Base-by-base conservation (phyloP, 139 green algal genomes). In the Chlamydomonas sphaeroides region DNA sequence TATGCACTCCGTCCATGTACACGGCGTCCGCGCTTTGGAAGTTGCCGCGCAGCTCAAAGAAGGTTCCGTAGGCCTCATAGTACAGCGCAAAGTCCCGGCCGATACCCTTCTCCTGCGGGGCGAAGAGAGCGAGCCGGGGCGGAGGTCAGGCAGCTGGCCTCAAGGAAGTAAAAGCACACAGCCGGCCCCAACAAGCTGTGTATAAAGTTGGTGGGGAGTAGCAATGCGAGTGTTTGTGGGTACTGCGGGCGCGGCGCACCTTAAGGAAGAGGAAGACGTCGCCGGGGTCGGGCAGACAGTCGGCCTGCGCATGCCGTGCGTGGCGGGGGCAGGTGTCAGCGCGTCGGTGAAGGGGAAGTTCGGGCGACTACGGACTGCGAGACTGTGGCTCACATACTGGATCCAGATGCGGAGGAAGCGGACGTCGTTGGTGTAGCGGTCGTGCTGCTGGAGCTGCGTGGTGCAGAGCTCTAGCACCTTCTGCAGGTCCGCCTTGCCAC, bases 401-500 rank as follows among this genome's bases (percentile, higher is more conserved):
- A 99, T 93, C 96, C 96, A 99, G 14, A 99, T 63, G 11, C 96
- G 88, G 32, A 99, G 92, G 78, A 96, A 97, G 45, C 96, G 94
- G 3, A 95, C 80, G 79, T 99, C 96, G 21, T 88, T 76, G 20
- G 86, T 89, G 88, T 99, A 99, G 1, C 86, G 75, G 14, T 84
- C 48, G 2, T 83, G 45, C 10, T 72, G 83, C 59, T 93, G 81
- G 65, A 98, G 90, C 79, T 92, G 87, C 5, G 86, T 83, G 0
- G 96, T 98, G 78, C 94, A 97, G 0, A 89, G 74, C 88, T 99
- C 95, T 39, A 98, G 84, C n/a, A 97, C 72, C 26, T 94, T 93
- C 67, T 96, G 80, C 71, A 98, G 82, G 74, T 97, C 92, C 5
- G 88, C 82, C 74, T 97, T 94, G 74, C 88, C 87, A 36, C 92